Percentiles rank a stretch among this genome's conserved stretches.
These are phyloP conservation scores for Marvania coccoides DNA, from an alignment of 139 green algal species.

Conservation along the genomic window DNA sequence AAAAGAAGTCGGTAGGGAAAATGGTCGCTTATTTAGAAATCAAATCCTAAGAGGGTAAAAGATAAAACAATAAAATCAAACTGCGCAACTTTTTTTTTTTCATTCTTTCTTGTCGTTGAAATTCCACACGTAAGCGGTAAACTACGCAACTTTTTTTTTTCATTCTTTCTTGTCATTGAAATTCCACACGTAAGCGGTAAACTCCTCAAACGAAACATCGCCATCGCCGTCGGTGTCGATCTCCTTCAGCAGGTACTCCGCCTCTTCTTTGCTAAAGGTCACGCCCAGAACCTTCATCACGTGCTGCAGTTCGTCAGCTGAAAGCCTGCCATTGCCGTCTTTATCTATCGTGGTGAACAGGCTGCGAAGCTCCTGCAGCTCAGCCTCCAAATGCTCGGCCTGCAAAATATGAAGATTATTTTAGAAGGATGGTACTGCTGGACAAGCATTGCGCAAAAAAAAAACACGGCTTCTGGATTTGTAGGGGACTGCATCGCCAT, in stretches of 20 bases:
- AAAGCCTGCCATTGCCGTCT: background rate
- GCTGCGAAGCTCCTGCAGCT: background rate
- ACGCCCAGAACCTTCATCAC: conserved; percentile 5
- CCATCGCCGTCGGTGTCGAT: conserved; percentile 4
- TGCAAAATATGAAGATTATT: too few relatives aligned
- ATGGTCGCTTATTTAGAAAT: too few relatives aligned
- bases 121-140: background rate
- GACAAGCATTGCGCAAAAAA: background rate
- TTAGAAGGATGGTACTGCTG: background rate
- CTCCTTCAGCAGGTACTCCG: conserved; percentile 1
- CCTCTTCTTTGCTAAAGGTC: background rate
- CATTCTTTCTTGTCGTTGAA: background rate
- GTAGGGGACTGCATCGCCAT: background rate
- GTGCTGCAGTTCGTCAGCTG: conserved; percentile 1
- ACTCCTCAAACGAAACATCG: background rate
- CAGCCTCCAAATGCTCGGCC: background rate
- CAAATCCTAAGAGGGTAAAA: too few relatives aligned
- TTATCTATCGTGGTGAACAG: conserved; percentile 3
- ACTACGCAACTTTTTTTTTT: background rate
- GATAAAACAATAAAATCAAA: too few relatives aligned
- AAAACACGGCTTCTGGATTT: background rate
- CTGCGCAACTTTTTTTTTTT: background rate
- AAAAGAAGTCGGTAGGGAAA: too few relatives aligned
- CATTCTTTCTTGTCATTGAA: background rate
- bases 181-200: background rate